phyloP scores from a whole-genome alignment of 139 green algal species.

The Chlamydomonas sp. region DNA sequence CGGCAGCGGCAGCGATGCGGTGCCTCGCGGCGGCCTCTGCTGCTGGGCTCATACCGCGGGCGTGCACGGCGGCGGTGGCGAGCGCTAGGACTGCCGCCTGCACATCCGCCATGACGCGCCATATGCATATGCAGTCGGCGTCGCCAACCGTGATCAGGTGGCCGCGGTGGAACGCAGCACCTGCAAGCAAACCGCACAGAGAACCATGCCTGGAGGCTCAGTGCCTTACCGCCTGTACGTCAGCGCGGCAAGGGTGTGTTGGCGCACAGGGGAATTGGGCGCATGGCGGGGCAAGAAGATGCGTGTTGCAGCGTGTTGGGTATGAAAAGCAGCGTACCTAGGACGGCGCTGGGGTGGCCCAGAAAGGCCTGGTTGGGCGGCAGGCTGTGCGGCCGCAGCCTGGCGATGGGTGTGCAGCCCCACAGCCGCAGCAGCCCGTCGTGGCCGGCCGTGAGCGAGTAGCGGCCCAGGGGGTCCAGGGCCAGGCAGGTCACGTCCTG shows the following conservation, averaged over 20 bases:
- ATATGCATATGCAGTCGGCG: conserved; percentile 39
- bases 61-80: background rate
- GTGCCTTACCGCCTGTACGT: too few species aligned
- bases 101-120: conserved; percentile 35
- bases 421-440: conserved; percentile 65
- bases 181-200: conserved; percentile 6
- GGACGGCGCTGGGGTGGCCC: conserved; percentile 58
- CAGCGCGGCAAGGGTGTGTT: too few species aligned
- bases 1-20: conserved; percentile 2
- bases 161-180: conserved; percentile 41
- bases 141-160: conserved; percentile 52
- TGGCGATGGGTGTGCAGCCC: background rate
- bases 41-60: background rate
- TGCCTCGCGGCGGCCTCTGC: background rate
- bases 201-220: background rate
- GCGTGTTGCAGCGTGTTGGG: too few species aligned
- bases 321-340: background rate
- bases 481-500: conserved; percentile 42
- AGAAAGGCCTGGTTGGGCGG: conserved; percentile 55
- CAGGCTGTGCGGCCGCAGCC: conserved; percentile 11
- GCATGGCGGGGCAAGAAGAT: too few species aligned
- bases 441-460: conserved; percentile 49
- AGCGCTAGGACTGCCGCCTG: background rate
- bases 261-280: too few species aligned
- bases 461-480: conserved; percentile 38